Evolutionary conservation across 2,329 filamentous ascomycete species (phyloP), one percentile per base, ranked within the genome.

Genomic region (Xylariomycetidae sp.): DNA sequence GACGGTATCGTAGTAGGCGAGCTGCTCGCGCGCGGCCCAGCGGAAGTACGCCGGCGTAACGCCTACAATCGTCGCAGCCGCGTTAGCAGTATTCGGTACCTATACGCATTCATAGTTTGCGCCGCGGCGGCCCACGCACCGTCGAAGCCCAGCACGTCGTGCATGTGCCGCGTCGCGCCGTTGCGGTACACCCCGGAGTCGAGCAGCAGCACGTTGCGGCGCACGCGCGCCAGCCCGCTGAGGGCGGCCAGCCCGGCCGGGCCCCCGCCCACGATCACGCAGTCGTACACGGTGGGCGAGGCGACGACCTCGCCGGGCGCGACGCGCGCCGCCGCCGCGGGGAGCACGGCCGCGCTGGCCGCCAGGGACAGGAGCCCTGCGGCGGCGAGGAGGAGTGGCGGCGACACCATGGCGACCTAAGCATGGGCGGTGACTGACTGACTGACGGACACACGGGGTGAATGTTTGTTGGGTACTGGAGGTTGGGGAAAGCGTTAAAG

Each of bases 101-200:
- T n/a, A n/a, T n/a, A 12, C 12, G 13, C 6, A 39, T 35, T 10
- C 6, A 26, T 16, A 14, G 10, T 18, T 5, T 3, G 25, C 20
- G 12, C 25, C 15, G 14, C 19, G n/a, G 10, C 10, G 17, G 14
- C 7, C n/a, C 12, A 2, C 10, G n/a, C 4, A 76, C 75, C 75
- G 32, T 79, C 75, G 36, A 66, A 72, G 3, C 74, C 74, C 17
- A 78, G 59, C 0, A 79, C 69, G 48, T 79, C 76, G 52, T 80
- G 76, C 64, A 78, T 71, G 42, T 76, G 66, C 10, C 74, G 57
- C 0, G 76, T 79, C 0, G 64, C 57, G 1, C 33, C 62, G 47
- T 79, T 80, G 32, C 76, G 69, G 43, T 80, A 80, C 19, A 65
- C 59, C 10, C 67, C 69, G 14, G 71, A 76, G 49, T 80, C 76